Conservation (phyloP, 176 grass and related monocot genomes). For the Saccharum spontaneum region DNA sequence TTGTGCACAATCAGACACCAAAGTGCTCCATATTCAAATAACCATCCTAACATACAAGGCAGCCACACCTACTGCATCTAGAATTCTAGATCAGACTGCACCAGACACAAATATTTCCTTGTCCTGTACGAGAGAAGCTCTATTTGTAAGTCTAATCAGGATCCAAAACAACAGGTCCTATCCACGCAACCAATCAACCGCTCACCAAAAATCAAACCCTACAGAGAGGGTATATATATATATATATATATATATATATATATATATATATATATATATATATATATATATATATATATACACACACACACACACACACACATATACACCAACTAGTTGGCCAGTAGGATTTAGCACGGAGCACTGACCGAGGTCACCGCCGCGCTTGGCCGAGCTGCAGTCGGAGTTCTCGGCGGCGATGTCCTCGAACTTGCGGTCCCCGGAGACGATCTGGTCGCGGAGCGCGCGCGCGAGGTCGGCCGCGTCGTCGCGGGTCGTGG, state of each 20-base stretch:
- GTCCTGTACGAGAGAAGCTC: not conserved
- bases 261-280: no score
- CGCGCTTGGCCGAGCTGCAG: conserved; percentile 89
- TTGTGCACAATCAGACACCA: not conserved
- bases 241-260: no score
- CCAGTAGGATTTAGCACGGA: not conserved
- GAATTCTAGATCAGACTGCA: conserved; percentile 25
- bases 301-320: no score
- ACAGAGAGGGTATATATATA: not conserved
- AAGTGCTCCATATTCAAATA: not conserved
- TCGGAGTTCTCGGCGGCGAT: conserved; percentile 68
- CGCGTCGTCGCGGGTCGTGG: conserved; percentile 81
- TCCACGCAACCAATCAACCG: not conserved
- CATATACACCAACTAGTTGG: not conserved
- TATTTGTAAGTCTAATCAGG: not conserved
- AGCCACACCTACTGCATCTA: not conserved
- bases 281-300: no score
- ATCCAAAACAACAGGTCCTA: not conserved
- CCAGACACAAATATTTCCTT: not conserved
- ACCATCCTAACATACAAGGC: not conserved
- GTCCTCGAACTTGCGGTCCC: conserved; percentile 65
- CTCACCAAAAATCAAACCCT: conserved; percentile 14
- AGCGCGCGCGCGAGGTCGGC: conserved; percentile 56
- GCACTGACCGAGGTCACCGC: conserved; percentile 85
- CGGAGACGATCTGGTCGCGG: conserved; percentile 67